A percentile compares a stretch with the other conserved stretches of the same genome.
phyloP scores from a whole-genome alignment of 23 red algal species.

The Pyropia yezoensis region DNA sequence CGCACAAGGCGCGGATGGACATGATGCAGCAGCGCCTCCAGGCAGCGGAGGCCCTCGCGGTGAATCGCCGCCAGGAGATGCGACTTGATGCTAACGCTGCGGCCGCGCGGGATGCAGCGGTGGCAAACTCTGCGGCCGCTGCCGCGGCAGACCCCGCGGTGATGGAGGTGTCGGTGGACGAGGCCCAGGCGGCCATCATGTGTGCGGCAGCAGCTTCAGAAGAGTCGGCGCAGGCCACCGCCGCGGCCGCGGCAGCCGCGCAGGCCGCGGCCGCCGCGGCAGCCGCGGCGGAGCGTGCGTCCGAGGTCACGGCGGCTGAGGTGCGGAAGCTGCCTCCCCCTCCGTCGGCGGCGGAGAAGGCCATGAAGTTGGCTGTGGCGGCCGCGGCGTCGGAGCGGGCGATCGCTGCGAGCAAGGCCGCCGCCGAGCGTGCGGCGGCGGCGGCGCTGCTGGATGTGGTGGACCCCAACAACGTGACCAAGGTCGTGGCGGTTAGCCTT shows the following conservation, averaged over 20 bases:
- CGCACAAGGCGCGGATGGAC: constrained; percentile 44
- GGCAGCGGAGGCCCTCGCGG: too few species aligned
- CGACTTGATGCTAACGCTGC: constrained; percentile 26
- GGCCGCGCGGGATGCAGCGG: constrained; percentile 12
- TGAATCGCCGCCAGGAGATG: constrained; percentile 11
- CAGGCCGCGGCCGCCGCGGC: not conserved
- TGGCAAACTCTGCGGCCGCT: not conserved
- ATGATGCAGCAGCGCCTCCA: too few species aligned
- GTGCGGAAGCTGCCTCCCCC: too few species aligned
- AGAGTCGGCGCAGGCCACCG: not conserved
- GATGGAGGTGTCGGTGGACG: not conserved
- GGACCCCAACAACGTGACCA: constrained; percentile 31
- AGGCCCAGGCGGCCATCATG: not conserved
- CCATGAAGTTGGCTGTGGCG: too few species aligned
- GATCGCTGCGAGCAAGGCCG: too few species aligned
- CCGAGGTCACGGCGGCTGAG: not conserved
- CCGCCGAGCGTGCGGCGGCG: too few species aligned
- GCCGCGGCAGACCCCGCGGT: not conserved
- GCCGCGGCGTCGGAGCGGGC: too few species aligned
- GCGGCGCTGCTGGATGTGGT: constrained; percentile 12
- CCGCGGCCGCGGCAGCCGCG: not conserved
- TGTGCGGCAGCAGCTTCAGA: not conserved
- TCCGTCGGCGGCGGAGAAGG: too few species aligned
- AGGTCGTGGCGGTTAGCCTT: constrained; percentile 34
- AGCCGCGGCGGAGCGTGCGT: not conserved